These are phyloP conservation scores for Ceratobasidium sp. DNA, from an alignment of 1,284 basidiomycete genomes.

Conservation along the genomic window DNA sequence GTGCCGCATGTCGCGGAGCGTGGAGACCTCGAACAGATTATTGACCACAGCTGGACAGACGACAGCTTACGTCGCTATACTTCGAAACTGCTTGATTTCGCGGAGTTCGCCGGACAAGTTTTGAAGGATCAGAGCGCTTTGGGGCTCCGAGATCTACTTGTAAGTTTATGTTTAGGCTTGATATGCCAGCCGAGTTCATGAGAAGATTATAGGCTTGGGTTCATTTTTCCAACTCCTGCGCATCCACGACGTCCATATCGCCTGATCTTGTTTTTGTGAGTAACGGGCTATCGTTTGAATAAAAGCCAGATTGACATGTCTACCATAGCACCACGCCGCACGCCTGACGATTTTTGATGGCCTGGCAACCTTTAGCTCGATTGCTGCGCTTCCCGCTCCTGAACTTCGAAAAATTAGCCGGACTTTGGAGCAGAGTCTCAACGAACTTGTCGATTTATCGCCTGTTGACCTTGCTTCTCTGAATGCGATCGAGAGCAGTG, in stretches of 20 bases:
- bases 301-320: background rate
- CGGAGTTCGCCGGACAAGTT: slow-evolving; percentile 78
- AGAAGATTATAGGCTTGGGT: slow-evolving; percentile 81
- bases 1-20: slow-evolving; percentile 87
- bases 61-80: slow-evolving; percentile 71
- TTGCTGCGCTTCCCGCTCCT: slow-evolving; percentile 50
- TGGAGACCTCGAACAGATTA: slow-evolving; percentile 82
- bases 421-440: slow-evolving; percentile 53
- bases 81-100: slow-evolving; percentile 77
- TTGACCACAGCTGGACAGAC: slow-evolving; percentile 76
- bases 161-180: slow-evolving; percentile 56
- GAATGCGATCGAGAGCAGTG: slow-evolving; percentile 78
- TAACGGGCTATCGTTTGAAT: slow-evolving; percentile 48
- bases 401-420: background rate
- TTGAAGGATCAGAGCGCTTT: slow-evolving; percentile 75
- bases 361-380: slow-evolving; percentile 70
- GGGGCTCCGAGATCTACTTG: slow-evolving; percentile 90
- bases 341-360: slow-evolving; percentile 89
- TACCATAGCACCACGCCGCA: slow-evolving; percentile 81
- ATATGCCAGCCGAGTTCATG: background rate
- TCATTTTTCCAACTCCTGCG: slow-evolving; percentile 75
- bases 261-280: slow-evolving; percentile 76
- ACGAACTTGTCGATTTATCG: slow-evolving; percentile 64
- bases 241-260: slow-evolving; percentile 56
- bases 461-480: slow-evolving; percentile 63